Conservation (phyloP, 805 yeast genomes). For the Saccharomyces mikatae region DNA sequence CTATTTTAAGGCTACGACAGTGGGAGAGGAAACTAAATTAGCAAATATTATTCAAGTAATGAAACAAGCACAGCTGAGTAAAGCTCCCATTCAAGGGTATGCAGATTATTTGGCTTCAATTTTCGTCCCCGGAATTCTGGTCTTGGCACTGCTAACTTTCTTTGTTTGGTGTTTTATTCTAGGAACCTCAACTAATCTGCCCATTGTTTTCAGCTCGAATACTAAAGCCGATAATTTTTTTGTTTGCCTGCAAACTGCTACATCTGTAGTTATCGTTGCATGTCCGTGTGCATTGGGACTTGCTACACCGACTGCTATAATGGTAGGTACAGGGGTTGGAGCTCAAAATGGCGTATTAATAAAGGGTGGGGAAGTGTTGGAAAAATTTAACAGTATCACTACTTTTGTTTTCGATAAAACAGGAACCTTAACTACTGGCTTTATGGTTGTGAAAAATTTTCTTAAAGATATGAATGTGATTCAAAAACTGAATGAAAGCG, state of each 20-base stretch:
- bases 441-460: constrained; percentile 43
- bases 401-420: constrained; percentile 86
- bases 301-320: constrained; percentile 97
- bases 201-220: constrained; percentile 38
- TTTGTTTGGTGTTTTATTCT: constrained; percentile 42
- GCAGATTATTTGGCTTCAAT: constrained; percentile 80
- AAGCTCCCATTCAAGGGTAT: constrained; percentile 84
- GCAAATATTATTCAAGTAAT: constrained; percentile 82
- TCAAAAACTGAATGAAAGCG: constrained; percentile 5
- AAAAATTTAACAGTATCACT: constrained; percentile 55
- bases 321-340: constrained; percentile 98
- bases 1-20: constrained; percentile 55
- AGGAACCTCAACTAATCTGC: constrained; percentile 33
- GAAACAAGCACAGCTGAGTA: constrained; percentile 77
- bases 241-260: constrained; percentile 69
- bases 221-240: constrained; percentile 46
- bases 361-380: constrained; percentile 88
- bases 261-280: constrained; percentile 91
- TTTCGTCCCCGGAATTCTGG: constrained; percentile 72
- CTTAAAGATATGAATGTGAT: background rate
- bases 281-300: constrained; percentile 97
- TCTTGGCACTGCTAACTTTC: constrained; percentile 59
- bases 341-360: constrained; percentile 83
- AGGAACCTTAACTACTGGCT: constrained; percentile 86
- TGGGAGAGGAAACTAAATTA: constrained; percentile 81